Evolutionary conservation across 306 rosid species (phyloP), one percentile per base, ranked within the genome.

Genomic region (Comarum palustre): DNA sequence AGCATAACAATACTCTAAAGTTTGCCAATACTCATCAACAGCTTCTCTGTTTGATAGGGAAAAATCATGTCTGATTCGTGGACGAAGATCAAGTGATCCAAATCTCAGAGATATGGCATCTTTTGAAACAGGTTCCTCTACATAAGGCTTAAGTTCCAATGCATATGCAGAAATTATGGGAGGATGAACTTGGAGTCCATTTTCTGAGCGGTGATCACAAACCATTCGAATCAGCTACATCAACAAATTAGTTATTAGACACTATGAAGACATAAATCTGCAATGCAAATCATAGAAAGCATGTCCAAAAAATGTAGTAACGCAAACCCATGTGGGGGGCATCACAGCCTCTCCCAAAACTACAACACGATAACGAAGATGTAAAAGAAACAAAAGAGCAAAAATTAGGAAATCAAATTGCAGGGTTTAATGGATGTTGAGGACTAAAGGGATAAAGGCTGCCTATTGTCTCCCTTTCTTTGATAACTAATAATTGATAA

Each of bases 41-140:
- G 92, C 97, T 60, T 81, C 87, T 87, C 82, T 87, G 81, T 72
- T 89, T 25, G 88, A 88, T 75, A 94, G 80, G 78, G 77, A 68
- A 86, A 94, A 94, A 83, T 94, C 98, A 82, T 94, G 98, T 73
- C 98, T 91, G 84, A 94, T 79, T 82, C 98, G 82, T 81, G 97
- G 98, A 80, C 97, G 91, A 74, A 91, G 88, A 85, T 89, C 96
- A 79, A 73, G 81, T 74, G 87, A 81, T 51, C 81, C 77, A 81
- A 79, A 81, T 71, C 73, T 78, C 80, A 88, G 80, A 83, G 91
- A 80, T 41, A 85, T 59, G 2, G 91, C 85, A 67, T 82, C 87
- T 69, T 84, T 88, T 78, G 97, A 85, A 80, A 94, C 55, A 20
- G 98, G 98, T 72, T 94, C 97, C 77, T 94, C 97, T 0, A 94